Evolutionary conservation across 1,139 yeast species (phyloP), one percentile per base, ranked within the genome.

Genomic region (Hanseniaspora sp.): DNA sequence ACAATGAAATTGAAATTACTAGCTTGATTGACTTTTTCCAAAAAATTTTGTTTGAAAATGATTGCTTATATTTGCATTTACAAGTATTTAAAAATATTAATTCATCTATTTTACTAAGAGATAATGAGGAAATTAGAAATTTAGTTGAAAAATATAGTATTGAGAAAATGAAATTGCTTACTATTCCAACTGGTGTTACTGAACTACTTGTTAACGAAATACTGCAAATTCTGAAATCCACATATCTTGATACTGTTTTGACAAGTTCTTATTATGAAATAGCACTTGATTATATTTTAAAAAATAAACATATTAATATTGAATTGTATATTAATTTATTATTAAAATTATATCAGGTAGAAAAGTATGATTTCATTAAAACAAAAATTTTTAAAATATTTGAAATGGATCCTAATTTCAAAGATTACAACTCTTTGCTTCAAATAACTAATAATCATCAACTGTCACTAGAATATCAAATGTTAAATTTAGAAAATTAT

Each of bases 361-460:
- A 51, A 51, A 45, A 45, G 7, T 51, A 44, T 29, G 48, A 31
- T 5, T 51, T 51, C 18, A 51, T 51, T 29, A 51, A 51, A 39
- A 7, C 37, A 7, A 51, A 51, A 45, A 51, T 51, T 15, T 35
- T 51, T 7, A 51, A 45, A 40, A 17, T 51, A 12, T 15, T 51
- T 5, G 53, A 49, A 23, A 4, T 23, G 3, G 8, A 8, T 37
- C 18, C 18, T n/a, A 15, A 5, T 15, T 5, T 12, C 15, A 15
- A 12, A 7, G 17, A 30, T 43, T 18, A 30, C 28, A n/a, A 8
- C 12, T n/a, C 15, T 30, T 18, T 39, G 6, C 23, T 18, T 28
- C 18, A 38, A 28, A 35, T 31, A 23, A 28, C 35, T 2, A n/a
- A 44, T 6, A 51, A 48, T 15, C 30, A 35, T 35, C 37, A 42